Base-by-base conservation (phyloP, 2,329 filamentous ascomycete species). In the Alternaria tenuissima region DNA sequence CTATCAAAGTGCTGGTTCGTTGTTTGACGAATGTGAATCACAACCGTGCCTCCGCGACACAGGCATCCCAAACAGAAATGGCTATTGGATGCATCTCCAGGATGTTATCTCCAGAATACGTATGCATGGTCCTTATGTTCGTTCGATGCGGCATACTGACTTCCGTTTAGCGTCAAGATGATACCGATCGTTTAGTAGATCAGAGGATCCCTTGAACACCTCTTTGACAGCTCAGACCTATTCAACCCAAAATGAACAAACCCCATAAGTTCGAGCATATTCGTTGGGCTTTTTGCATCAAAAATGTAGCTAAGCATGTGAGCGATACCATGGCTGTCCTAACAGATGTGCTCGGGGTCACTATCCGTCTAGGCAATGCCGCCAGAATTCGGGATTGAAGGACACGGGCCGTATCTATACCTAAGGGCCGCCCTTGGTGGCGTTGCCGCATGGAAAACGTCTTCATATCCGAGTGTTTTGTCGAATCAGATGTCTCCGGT, bases 341-440 rank as follows among this genome's bases (percentile, higher is more conserved):
- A 18, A 16, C 1, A 16, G 18, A 1, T 24, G 3, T 36, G 18
- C 14, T n/a, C 20, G 9, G 18, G 30, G 12, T 36, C 5, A 16
- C 14, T 9, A 12, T 16, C 16, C 7, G 20, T 30, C 7, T n/a
- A 11, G 46, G 8, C 2, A 36, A 24, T 36, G 7, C 12, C 4
- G 18, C 32, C 3, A 22, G 2, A n/a, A 3, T 20, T 3, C 16
- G 14, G 30, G 34, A 36, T 28, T 18, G 30, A n/a, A 48, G 26
- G 12, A 38, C 28, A 36, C 14, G 22, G 26, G 24, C 52, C 14
- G 36, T 26, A 24, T 39, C 16, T 26, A 44, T 4, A 24, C 22
- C 22, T 24, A 44, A 59, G 44, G 52, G 30, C 18, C n/a, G 30
- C 44, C 52, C 57, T 55, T 44, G 44, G 16, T 49, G 38, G 20